Base-by-base conservation (phyloP, 305 asterid species). In the Solanum hybrid region DNA sequence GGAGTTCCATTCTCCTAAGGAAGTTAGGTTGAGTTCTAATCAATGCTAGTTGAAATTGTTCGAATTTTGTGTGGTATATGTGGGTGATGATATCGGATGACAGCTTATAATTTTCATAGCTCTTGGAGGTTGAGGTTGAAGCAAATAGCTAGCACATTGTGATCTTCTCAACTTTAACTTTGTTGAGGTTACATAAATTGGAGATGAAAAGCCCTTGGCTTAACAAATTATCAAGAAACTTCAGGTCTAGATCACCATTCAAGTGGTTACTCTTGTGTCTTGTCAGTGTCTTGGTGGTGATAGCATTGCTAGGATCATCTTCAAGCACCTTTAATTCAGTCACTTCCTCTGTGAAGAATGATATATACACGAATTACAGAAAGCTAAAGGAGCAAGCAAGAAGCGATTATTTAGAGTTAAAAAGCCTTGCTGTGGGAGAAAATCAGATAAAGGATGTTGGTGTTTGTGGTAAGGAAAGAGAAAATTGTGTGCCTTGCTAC, bases 141-240 rank as follows among this genome's bases (percentile, higher is more conserved):
- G 93, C 93, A 92, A 57, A 91, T 94, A 94, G 90, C 92, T 71
- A 80, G 26, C 88, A 67, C 89, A 78, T 64, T 73, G 35, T 73
- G 89, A 90, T 80, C 34, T 81, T 88, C 86, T 90, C 13, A 61
- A 86, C 16, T 82, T 89, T 89, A 51, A 18, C 84, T 89, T 89
- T 71, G 86, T 88, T 89, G 93, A 90, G 92, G 93, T 89, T 94
- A 89, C 89, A 91, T 90, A 89, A 84, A 90, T 91, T 90, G 94
- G 98, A 96, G 93, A 98, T 97, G 99, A 97, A 97, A 97, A 95
- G 97, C 94, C 89, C 94, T 91, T 96, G 96, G 98, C 91, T 91
- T 90, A 95, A 95, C 89, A 98, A 94, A 92, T 88, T 93, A 77
- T 89, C 92, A 69, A 42, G 93, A 90, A 77, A 88, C 89, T 90